A percentile compares a stretch with the other conserved stretches of the same genome.
Evolutionary conservation across 2,329 filamentous ascomycete genomes (phyloP).

Genomic region (Alternaria gansuensis): DNA sequence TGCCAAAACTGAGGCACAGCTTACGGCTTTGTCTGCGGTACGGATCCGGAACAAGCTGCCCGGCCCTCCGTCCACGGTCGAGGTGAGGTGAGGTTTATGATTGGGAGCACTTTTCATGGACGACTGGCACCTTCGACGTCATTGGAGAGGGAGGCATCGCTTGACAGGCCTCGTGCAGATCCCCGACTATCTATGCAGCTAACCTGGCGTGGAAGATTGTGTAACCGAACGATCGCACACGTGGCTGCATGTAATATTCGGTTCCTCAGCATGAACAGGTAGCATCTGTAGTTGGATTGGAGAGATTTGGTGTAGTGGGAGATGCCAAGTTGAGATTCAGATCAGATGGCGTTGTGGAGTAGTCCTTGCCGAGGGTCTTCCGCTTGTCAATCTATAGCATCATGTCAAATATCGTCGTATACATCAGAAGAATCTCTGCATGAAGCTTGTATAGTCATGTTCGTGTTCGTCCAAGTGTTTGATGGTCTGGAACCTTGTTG

Average conservation of each 20-base stretch:
- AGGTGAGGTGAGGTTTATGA: slow-evolving; percentile 13
- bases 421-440: neutral
- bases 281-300: neutral
- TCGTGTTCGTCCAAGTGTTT: neutral
- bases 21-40: slow-evolving; percentile 5
- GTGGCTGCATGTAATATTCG: slow-evolving; percentile 20
- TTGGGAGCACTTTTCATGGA: slow-evolving; percentile 12
- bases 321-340: neutral
- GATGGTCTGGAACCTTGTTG: slow-evolving; percentile 6
- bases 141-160: slow-evolving; percentile 20
- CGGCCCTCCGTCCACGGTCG: slow-evolving; percentile 1
- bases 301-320: neutral
- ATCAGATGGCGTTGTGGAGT: neutral
- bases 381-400: too few relatives aligned
- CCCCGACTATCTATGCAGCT: slow-evolving; percentile 27
- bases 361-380: neutral
- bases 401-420: neutral
- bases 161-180: slow-evolving; percentile 24
- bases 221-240: slow-evolving; percentile 29
- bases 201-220: slow-evolving; percentile 28
- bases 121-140: slow-evolving; percentile 6
- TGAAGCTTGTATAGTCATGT: neutral
- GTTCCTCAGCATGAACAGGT: slow-evolving; percentile 3
- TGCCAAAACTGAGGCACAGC: slow-evolving; percentile 14
- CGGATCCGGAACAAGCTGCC: slow-evolving; percentile 2